Percentiles rank a stretch among this genome's conserved stretches.
phyloP scores from a whole-genome alignment of 176 grass and related monocot species.

The Saccharum spontaneum region DNA sequence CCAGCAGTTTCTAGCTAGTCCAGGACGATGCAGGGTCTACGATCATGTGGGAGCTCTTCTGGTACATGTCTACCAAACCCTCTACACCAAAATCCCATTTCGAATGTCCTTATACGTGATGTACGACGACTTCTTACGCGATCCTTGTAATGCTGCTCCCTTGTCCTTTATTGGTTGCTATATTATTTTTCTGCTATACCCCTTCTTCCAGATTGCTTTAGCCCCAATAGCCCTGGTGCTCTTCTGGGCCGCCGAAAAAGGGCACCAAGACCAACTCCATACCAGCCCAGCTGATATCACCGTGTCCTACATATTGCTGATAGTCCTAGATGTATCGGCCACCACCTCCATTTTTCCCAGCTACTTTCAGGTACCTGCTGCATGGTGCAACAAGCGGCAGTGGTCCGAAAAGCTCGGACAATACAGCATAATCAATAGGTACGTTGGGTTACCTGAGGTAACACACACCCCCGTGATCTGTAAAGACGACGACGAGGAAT shows the following conservation, averaged over 20 bases:
- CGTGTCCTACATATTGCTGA: not conserved
- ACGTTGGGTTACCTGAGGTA: not conserved
- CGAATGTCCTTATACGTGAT: too few relatives aligned
- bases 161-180: too few relatives aligned
- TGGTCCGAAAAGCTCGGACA: slow-evolving; percentile 19
- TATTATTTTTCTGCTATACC: not conserved
- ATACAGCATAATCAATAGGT: not conserved
- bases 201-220: not conserved
- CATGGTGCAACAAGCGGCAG: not conserved
- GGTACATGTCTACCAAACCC: not conserved
- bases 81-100: too few relatives aligned
- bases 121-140: too few relatives aligned
- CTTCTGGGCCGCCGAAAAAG: not conserved
- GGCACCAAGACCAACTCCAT: not conserved
- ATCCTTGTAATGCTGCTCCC: too few relatives aligned
- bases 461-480: not conserved
- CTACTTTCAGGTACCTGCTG: not conserved
- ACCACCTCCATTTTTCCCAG: not conserved
- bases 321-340: not conserved
- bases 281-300: not conserved
- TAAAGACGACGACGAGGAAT: too few relatives aligned
- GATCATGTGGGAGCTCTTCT: not conserved
- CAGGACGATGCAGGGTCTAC: not conserved
- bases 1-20: too few relatives aligned
- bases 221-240: not conserved